Base-by-base conservation (phyloP, 352 stramenopile genomes). In the Globisporangium solare region DNA sequence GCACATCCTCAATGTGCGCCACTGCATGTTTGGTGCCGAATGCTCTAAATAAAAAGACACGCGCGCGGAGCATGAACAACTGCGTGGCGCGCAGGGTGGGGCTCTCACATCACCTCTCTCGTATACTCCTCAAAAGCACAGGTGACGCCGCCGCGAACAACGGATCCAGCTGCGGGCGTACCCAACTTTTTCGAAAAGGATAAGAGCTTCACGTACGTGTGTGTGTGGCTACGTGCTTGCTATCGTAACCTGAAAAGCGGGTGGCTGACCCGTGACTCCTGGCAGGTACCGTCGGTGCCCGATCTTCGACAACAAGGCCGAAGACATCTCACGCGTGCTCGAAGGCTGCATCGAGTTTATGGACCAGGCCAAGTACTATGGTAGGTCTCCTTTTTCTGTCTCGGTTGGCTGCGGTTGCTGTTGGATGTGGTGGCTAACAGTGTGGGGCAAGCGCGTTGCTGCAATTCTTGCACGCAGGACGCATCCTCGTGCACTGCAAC, bases 181-280 rank as follows among this genome's bases (percentile, higher is more conserved):
- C 86, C 88, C 49, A 96, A 96, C 61, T 97, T 95, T 60, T 97
- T 96, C 60, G 89, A 97, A 58, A 96, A 92, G 49, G 81, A 94
- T 45, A 82, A 79, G 46, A 20, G 45, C 2, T 79, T 94, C 53
- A 89, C 68, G 68, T 88, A 41, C 47, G 61, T 45, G 2, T 2
- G 12, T 10, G 8, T 40, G 24, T 17, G 12, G 37, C 12, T 15
- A 21, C 22, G 2, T 35, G 7, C 27, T 35, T 10, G 27, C 27
- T 6, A 35, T 35, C 4, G 5, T 35, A 35, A 35, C 6, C 27
- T 1, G 4, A 35, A 10, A 35, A 35, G 10, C 3, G 4, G 1
- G 27, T 8, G 27, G 7, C 27, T 35, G 27, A 35, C 27, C 7
- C 7, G 10, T 35, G 4, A 35, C 10, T 10, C 27, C 5, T 35